These are phyloP conservation scores for Ogataea nitratoaversa DNA, from an alignment of 805 yeast genomes.

Conservation along the genomic window DNA sequence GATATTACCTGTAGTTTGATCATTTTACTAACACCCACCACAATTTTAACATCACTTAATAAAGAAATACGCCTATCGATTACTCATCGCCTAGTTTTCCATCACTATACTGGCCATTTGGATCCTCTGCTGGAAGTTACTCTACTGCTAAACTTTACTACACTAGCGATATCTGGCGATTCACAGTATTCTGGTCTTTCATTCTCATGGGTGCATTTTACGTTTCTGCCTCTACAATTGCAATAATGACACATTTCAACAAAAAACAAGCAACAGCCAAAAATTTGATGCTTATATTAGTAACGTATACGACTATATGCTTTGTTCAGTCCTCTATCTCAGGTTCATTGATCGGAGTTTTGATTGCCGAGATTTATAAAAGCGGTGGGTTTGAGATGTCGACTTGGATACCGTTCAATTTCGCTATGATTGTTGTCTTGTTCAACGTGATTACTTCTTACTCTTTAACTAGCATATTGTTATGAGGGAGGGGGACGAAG, in stretches of 20 bases:
- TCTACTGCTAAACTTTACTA: constrained; percentile 60
- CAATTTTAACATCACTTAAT: not conserved
- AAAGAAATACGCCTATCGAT: constrained; percentile 59
- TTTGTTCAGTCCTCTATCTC: constrained; percentile 60
- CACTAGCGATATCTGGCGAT: constrained; percentile 71
- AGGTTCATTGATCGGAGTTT: constrained; percentile 75
- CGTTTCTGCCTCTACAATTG: constrained; percentile 58
- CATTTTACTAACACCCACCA: constrained; percentile 1
- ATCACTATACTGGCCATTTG: constrained; percentile 68
- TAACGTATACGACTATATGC: constrained; percentile 49
- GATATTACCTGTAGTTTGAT: too few species aligned
- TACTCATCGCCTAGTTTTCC: constrained; percentile 80
- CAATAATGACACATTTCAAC: constrained; percentile 47
- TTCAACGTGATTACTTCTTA: constrained; percentile 66
- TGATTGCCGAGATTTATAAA: constrained; percentile 69
- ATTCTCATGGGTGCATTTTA: constrained; percentile 64
- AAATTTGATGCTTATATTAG: constrained; percentile 38
- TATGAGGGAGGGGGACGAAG: constrained; percentile 19
- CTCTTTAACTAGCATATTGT: constrained; percentile 46
- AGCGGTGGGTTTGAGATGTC: constrained; percentile 85
- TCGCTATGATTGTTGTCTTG: constrained; percentile 66
- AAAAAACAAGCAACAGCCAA: constrained; percentile 14
- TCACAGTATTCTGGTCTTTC: constrained; percentile 78
- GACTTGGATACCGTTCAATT: constrained; percentile 90
- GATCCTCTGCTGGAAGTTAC: constrained; percentile 29